Evolutionary conservation across 257 asterid genomes (phyloP), one percentile per base, ranked within the genome.

Genomic region (Petunia secreta): DNA sequence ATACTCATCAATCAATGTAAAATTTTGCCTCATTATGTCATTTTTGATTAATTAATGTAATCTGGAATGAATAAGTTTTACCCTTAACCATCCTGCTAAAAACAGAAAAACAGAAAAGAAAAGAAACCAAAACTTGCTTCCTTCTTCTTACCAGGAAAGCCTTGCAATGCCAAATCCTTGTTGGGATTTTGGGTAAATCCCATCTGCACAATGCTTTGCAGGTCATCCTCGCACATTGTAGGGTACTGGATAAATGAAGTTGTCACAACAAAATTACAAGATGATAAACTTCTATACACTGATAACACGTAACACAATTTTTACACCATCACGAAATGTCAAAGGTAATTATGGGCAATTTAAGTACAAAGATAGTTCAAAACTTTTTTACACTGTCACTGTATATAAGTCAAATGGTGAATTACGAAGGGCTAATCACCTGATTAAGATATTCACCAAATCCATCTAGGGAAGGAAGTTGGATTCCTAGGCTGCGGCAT

Each of bases 201-300:
- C 98, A 92, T 94, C 79, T 88, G 94, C 54, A 95, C 96, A 82
- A 95, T 90, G 91, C 97, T 93, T 76, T 92, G 97, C 67, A 95
- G 79, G 54, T 95, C 98, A 85, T 93, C 97, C 85, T 94, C 98
- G 69, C 84, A 83, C 57, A 93, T 88, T 39, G 87, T 63, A 5
- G 92, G 90, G 68, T 92, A 89, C 99, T 95, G 92, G 55, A 85
- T 6, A 60, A 43, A 67, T 52, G 39, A 16, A 41, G 52, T 66
- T 66, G 75, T 66, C 36, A 41, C n/a, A 41, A 66, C 14, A 14
- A 66, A 66, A 66, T 66, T 7, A 66, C 54, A 40, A 37, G 54
- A 65, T 40, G 53, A 14, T 50, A 7, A 50, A 8, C 14, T 50
- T 50, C 0, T 50, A 8, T 8, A 50, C 9, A 50, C 2, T 50